Evolutionary conservation across 441 rosid genomes (phyloP).

Genomic region (Omphalea diandra): DNA sequence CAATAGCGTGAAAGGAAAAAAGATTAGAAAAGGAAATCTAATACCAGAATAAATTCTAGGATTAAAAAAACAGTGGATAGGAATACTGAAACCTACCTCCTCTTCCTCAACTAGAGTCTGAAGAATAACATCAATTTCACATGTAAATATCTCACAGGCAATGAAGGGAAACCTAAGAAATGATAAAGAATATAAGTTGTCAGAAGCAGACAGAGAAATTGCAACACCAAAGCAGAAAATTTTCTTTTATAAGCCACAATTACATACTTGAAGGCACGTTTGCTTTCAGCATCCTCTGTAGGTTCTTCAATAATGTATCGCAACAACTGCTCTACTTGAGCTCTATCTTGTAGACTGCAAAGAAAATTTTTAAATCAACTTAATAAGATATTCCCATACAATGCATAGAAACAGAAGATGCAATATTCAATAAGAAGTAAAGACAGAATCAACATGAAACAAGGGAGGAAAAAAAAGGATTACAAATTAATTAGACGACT

Average conservation of each 20-base stretch:
- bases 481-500: slow-evolving; percentile 93
- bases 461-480: slow-evolving; percentile 10
- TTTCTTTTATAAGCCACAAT: slow-evolving; percentile 13
- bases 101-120: slow-evolving; percentile 92
- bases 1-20: slow-evolving; percentile 25
- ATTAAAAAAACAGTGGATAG: not conserved
- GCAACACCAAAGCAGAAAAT: not conserved
- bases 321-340: slow-evolving; percentile 77
- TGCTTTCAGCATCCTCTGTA: slow-evolving; percentile 79
- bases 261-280: slow-evolving; percentile 80
- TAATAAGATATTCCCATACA: not conserved
- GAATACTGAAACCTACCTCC: slow-evolving; percentile 47
- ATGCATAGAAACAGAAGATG: not conserved
- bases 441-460: not conserved
- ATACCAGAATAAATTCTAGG: slow-evolving; percentile 9
- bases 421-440: not conserved
- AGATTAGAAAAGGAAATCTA: not conserved
- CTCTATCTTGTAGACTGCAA: slow-evolving; percentile 71
- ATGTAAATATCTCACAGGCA: slow-evolving; percentile 95
- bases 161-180: slow-evolving; percentile 85
- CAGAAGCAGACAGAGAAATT: slow-evolving; percentile 14
- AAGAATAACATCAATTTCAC: slow-evolving; percentile 94
- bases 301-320: slow-evolving; percentile 76
- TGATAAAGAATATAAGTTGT: slow-evolving; percentile 9
- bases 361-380: slow-evolving; percentile 19